phyloP scores from a whole-genome alignment of 331 rosid genomes.

The Dryas integrifolia region DNA sequence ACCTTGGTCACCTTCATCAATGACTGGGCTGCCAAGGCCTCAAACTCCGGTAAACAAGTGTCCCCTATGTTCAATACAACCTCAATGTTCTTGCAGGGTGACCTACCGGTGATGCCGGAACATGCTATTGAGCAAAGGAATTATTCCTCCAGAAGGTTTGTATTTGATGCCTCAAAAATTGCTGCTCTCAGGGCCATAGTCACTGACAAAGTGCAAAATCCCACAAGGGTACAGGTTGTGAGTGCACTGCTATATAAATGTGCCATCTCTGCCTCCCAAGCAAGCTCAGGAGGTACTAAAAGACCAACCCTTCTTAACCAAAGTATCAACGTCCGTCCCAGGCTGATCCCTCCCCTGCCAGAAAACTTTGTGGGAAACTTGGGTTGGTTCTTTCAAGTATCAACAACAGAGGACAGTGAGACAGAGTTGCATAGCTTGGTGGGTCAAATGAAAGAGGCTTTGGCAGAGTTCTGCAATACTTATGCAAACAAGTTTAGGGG shows the following conservation, averaged over 20 bases:
- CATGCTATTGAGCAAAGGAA: not conserved
- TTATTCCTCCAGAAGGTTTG: conserved; percentile 22
- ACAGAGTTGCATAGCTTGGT: conserved; percentile 19
- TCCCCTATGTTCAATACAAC: conserved; percentile 19
- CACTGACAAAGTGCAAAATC: conserved; percentile 16
- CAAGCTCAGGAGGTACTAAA: not conserved
- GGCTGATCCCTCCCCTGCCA: conserved; percentile 25
- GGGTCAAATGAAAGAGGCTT: conserved; percentile 8
- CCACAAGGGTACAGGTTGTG: conserved; percentile 41
- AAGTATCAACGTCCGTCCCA: conserved; percentile 20
- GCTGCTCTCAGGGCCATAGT: conserved; percentile 22
- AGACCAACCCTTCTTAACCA: not conserved
- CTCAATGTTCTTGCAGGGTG: conserved; percentile 12
- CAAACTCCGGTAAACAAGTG: not conserved
- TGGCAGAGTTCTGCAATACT: not conserved
- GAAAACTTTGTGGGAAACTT: conserved; percentile 25
- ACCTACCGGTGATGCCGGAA: not conserved
- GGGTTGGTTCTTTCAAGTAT: not conserved
- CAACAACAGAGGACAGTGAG: not conserved
- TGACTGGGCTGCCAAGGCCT: conserved; percentile 29
- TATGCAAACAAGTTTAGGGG: conserved; percentile 5
- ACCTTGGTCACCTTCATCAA: conserved; percentile 21
- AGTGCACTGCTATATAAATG: conserved; percentile 29
- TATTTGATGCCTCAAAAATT: conserved; percentile 24
- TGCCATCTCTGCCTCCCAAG: conserved; percentile 17